Percentiles rank a stretch among this genome's conserved stretches.
phyloP scores from a whole-genome alignment of 2,329 filamentous ascomycete species.

The Diaporthe citrichinensis region DNA sequence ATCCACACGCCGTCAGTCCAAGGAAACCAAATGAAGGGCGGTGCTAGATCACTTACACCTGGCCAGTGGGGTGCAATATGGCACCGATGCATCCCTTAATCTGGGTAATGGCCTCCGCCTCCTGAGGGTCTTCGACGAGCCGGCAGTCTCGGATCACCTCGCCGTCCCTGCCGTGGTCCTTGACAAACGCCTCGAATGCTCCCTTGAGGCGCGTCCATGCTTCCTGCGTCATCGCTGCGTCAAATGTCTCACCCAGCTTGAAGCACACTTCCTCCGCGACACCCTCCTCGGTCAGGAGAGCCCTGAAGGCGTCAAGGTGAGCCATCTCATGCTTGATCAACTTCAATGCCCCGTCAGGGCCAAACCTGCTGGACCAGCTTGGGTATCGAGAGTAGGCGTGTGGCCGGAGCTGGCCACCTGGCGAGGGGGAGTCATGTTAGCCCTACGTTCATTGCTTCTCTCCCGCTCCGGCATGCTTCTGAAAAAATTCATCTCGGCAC shows the following conservation, averaged over 20 bases:
- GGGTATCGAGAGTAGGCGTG: constrained; percentile 50
- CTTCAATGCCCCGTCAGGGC: constrained; percentile 47
- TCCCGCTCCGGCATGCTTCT: too few relatives aligned
- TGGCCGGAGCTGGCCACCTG: constrained; percentile 44
- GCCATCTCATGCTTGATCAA: constrained; percentile 50
- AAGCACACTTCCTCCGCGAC: constrained; percentile 49
- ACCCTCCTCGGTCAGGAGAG: constrained; percentile 40
- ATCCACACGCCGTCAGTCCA: not conserved
- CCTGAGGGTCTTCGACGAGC: constrained; percentile 43
- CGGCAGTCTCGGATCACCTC: constrained; percentile 47
- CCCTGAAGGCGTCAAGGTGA: constrained; percentile 45
- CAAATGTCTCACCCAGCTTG: constrained; percentile 50
- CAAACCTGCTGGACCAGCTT: constrained; percentile 48
- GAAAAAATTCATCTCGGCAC: constrained; percentile 22
- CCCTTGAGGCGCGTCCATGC: constrained; percentile 48
- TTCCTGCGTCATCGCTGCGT: constrained; percentile 51
- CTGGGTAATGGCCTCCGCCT: constrained; percentile 49
- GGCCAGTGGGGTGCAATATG: constrained; percentile 47
- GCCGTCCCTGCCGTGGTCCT: constrained; percentile 48
- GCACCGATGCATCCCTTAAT: constrained; percentile 50
- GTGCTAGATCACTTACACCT: constrained; percentile 36
- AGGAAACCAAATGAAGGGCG: fast-evolving
- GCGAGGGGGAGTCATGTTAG: not conserved
- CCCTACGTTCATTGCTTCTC: not conserved
- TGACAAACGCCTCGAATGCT: constrained; percentile 47